These are phyloP conservation scores for Gentiana dahurica DNA, from an alignment of 257 asterid species.

Conservation along the genomic window DNA sequence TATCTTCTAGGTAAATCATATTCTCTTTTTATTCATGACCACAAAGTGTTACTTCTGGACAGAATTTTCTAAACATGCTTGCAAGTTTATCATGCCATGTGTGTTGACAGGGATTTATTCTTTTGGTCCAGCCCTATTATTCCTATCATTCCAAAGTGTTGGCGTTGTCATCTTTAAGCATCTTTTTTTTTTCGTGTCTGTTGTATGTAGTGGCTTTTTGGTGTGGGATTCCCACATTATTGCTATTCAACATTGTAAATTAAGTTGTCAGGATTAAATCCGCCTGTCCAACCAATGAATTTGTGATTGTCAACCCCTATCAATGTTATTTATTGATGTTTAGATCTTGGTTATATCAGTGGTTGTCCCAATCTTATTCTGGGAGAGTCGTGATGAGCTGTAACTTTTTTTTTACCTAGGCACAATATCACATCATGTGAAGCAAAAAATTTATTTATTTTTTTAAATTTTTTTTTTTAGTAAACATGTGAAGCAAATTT, in stretches of 20 bases:
- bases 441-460: too few species aligned
- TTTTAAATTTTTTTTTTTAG: too few species aligned
- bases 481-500: neutral
- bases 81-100: neutral
- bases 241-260: neutral
- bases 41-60: neutral
- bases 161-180: neutral
- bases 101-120: neutral
- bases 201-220: too few species aligned
- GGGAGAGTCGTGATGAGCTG: too few species aligned
- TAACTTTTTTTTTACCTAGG: too few species aligned
- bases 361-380: too few species aligned
- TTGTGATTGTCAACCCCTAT: neutral
- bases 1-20: neutral
- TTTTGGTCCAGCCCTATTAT: slow-evolving; percentile 1
- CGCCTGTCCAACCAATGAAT: neutral
- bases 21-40: too few species aligned
- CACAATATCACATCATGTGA: too few species aligned
- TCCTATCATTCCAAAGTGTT: neutral
- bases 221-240: neutral
- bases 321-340: too few species aligned
- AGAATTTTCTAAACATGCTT: neutral
- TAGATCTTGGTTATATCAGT: too few species aligned
- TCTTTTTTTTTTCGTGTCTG: neutral
- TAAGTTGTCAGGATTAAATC: neutral